These are phyloP conservation scores for Phytophthora vignae DNA, from an alignment of 352 stramenopile species.

Conservation along the genomic window DNA sequence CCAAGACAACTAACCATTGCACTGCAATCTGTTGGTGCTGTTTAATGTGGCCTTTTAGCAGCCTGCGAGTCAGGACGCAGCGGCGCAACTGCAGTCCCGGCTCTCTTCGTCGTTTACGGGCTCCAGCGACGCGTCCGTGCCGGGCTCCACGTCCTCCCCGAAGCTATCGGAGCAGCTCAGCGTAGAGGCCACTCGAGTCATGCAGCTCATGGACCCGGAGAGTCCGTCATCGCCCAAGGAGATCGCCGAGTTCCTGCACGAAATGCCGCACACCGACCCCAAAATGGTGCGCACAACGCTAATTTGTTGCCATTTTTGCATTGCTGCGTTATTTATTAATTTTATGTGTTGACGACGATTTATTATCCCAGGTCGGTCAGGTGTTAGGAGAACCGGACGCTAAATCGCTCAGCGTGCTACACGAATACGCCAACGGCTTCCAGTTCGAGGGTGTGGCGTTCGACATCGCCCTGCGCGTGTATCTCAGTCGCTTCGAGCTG, in stretches of 20 bases:
- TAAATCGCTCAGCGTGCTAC: slow-evolving; percentile 63
- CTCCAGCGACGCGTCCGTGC: slow-evolving; percentile 19
- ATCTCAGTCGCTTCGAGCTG: slow-evolving; percentile 73
- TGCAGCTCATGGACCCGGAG: slow-evolving; percentile 56
- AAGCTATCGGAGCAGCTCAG: slow-evolving; percentile 22
- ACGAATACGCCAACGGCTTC: slow-evolving; percentile 80
- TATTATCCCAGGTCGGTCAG: slow-evolving; percentile 56
- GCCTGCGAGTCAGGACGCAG: slow-evolving; percentile 1
- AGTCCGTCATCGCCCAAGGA: slow-evolving; percentile 59
- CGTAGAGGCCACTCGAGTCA: slow-evolving; percentile 41
- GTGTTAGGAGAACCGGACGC: slow-evolving; percentile 75
- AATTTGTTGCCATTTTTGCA: not conserved
- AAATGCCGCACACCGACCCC: slow-evolving; percentile 70
- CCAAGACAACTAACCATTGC: not conserved
- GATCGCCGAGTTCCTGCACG: slow-evolving; percentile 70
- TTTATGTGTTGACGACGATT: slow-evolving; percentile 4
- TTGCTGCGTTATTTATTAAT: not conserved
- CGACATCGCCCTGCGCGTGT: slow-evolving; percentile 78
- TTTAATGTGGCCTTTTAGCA: not conserved
- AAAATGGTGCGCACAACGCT: slow-evolving; percentile 54
- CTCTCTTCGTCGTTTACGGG: slow-evolving; percentile 23
- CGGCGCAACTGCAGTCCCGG: slow-evolving; percentile 8
- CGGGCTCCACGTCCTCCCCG: slow-evolving; percentile 6
- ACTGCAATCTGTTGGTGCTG: not conserved
- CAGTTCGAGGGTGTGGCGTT: slow-evolving; percentile 65